Evolutionary conservation across 192 early-diverging fungal genomes (phyloP).

Genomic region (Entophlyctis luteolus): DNA sequence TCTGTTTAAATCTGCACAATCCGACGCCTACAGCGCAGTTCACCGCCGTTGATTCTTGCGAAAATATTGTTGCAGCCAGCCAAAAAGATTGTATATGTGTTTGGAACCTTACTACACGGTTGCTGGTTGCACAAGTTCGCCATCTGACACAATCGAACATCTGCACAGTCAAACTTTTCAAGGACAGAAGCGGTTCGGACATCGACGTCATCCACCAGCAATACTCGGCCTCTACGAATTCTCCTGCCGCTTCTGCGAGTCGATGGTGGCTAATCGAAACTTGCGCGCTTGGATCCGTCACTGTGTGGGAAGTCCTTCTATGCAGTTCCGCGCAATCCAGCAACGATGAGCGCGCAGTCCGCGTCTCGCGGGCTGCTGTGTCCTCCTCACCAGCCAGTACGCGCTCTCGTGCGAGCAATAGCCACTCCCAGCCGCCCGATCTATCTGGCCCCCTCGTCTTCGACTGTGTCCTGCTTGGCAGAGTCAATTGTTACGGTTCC

Average conservation of each 20-base stretch:
- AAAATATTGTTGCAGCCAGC: background rate
- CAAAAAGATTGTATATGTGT: slow-evolving; percentile 8
- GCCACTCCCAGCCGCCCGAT: too few relatives aligned
- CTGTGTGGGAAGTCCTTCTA: slow-evolving; percentile 1
- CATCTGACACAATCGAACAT: slow-evolving; percentile 13
- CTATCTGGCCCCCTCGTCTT: too few relatives aligned
- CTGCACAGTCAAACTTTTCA: background rate
- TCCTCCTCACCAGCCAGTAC: too few relatives aligned
- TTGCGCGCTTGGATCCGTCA: slow-evolving; percentile 1
- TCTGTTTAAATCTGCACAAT: background rate
- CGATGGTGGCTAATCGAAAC: slow-evolving; percentile 6
- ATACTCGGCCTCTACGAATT: too few relatives aligned
- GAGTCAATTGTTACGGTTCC: background rate
- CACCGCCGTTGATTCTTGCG: background rate
- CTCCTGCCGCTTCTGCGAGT: background rate
- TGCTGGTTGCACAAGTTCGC: background rate
- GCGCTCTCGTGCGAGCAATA: too few relatives aligned
- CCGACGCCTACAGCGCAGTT: background rate
- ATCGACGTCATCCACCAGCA: too few relatives aligned
- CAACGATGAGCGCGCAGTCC: too few relatives aligned
- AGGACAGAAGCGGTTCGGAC: too few relatives aligned
- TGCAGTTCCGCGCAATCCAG: too few relatives aligned
- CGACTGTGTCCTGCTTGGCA: too few relatives aligned
- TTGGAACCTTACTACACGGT: background rate
- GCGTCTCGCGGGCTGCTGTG: too few relatives aligned